Evolutionary conservation across 495 filamentous ascomycete genomes (phyloP).

Genomic region (Extremus antarcticus): DNA sequence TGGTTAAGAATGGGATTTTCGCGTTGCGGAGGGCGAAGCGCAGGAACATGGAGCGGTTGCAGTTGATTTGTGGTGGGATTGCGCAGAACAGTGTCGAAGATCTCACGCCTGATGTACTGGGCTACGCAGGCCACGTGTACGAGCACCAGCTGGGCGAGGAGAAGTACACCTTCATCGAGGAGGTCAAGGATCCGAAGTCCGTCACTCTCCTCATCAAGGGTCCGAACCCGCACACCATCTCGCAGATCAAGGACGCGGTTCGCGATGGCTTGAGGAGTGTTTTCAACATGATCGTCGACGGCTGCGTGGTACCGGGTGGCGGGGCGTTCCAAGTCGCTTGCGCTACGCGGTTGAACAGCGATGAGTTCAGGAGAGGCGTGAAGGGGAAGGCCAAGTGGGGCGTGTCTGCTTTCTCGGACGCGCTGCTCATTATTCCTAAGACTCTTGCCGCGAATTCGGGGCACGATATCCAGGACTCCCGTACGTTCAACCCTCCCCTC

Average conservation of each 20-base stretch:
- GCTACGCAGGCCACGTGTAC: conserved; percentile 93
- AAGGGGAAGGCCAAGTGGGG: conserved; percentile 97
- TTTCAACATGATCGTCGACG: conserved; percentile 97
- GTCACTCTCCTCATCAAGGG: conserved; percentile 98
- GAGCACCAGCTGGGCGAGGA: conserved; percentile 97
- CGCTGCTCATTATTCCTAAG: conserved; percentile 88
- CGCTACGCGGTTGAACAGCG: conserved; percentile 75
- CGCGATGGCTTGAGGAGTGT: conserved; percentile 88
- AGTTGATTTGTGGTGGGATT: conserved; percentile 81
- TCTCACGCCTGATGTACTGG: conserved; percentile 74
- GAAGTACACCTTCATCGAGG: conserved; percentile 97
- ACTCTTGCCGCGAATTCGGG: conserved; percentile 92
- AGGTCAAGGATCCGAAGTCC: conserved; percentile 97
- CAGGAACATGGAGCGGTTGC: conserved; percentile 96
- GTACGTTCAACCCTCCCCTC: conserved; percentile 40
- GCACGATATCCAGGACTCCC: conserved; percentile 87
- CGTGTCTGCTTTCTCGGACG: conserved; percentile 88
- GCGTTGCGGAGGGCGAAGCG: conserved; percentile 90
- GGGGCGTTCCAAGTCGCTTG: conserved; percentile 96
- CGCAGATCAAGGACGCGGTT: conserved; percentile 93
- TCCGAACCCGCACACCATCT: conserved; percentile 90
- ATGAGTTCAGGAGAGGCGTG: conserved; percentile 70
- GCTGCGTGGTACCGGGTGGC: conserved; percentile 85
- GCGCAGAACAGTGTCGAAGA: conserved; percentile 96
- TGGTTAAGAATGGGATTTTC: conserved; percentile 95